These are phyloP conservation scores for Aphanomyces cochlioides DNA, from an alignment of 352 stramenopile species.

Conservation along the genomic window DNA sequence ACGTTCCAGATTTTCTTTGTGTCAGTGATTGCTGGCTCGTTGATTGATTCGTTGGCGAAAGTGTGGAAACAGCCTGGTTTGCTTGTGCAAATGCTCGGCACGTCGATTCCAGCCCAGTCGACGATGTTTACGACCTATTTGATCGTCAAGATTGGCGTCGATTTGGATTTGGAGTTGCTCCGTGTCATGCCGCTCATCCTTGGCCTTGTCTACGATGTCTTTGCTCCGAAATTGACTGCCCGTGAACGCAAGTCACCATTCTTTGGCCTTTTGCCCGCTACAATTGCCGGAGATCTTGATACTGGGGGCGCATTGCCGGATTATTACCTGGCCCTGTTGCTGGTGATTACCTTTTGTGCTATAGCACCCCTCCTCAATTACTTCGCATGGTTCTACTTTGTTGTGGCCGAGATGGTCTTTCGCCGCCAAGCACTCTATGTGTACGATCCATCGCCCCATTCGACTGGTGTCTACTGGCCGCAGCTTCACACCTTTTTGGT, in stretches of 20 bases:
- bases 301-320: constrained; percentile 56
- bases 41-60: constrained; percentile 60
- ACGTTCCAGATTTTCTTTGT: constrained; percentile 78
- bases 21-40: constrained; percentile 76
- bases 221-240: constrained; percentile 78
- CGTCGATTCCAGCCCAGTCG: constrained; percentile 66
- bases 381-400: constrained; percentile 63
- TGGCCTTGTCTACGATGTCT: constrained; percentile 64
- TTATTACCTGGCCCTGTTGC: constrained; percentile 71
- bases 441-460: constrained; percentile 64
- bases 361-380: constrained; percentile 79
- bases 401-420: constrained; percentile 71
- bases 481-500: constrained; percentile 80
- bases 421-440: constrained; percentile 72
- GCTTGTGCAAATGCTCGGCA: constrained; percentile 54
- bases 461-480: constrained; percentile 63
- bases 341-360: constrained; percentile 67
- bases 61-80: constrained; percentile 44
- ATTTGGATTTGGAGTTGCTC: constrained; percentile 63
- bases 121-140: constrained; percentile 80
- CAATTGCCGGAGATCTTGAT: constrained; percentile 55
- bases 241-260: constrained; percentile 61
- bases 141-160: constrained; percentile 66
- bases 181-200: constrained; percentile 72
- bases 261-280: constrained; percentile 63